A percentile compares a stretch with the other conserved stretches of the same genome.
These are phyloP conservation scores for Peribolospora kevripleyi DNA, from an alignment of 768 basidiomycete genomes.

Conservation along the genomic window DNA sequence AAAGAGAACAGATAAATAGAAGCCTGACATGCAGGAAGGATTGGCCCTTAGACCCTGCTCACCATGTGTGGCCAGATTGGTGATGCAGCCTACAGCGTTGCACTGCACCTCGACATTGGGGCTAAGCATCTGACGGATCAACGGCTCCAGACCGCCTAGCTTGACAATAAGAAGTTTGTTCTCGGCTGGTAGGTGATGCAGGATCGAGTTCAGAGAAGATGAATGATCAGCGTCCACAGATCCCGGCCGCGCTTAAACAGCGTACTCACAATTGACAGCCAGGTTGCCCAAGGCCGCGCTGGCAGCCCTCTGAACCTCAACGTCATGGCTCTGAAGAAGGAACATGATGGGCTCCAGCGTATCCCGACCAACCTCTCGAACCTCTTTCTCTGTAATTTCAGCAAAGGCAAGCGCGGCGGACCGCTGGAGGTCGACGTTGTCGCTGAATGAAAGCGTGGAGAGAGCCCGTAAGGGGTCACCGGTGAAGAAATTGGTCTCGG, in stretches of 20 bases:
- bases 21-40: not conserved
- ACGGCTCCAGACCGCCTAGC: slow-evolving; percentile 84
- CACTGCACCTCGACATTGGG: slow-evolving; percentile 99
- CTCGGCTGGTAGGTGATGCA: slow-evolving; percentile 37
- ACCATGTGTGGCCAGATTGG: slow-evolving; percentile 97
- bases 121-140: slow-evolving; percentile 96
- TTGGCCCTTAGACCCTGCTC: slow-evolving; percentile 13
- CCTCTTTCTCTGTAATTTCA: slow-evolving; percentile 98
- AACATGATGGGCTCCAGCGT: slow-evolving; percentile 96
- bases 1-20: not conserved
- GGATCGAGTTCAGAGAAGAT: not conserved
- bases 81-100: slow-evolving; percentile 97
- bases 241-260: not conserved
- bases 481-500: slow-evolving; percentile 93
- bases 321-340: slow-evolving; percentile 87
- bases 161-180: slow-evolving; percentile 98
- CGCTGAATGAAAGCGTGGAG: slow-evolving; percentile 90
- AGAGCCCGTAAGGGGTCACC: slow-evolving; percentile 77
- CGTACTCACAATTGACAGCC: slow-evolving; percentile 74
- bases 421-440: slow-evolving; percentile 95
- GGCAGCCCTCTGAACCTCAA: slow-evolving; percentile 93
- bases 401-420: slow-evolving; percentile 95
- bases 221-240: not conserved
- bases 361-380: slow-evolving; percentile 81
- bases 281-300: slow-evolving; percentile 92